A percentile compares a stretch with the other conserved stretches of the same genome.
These are phyloP conservation scores for Hypoxylon fragiforme DNA, from an alignment of 495 filamentous ascomycete genomes.

Conservation along the genomic window DNA sequence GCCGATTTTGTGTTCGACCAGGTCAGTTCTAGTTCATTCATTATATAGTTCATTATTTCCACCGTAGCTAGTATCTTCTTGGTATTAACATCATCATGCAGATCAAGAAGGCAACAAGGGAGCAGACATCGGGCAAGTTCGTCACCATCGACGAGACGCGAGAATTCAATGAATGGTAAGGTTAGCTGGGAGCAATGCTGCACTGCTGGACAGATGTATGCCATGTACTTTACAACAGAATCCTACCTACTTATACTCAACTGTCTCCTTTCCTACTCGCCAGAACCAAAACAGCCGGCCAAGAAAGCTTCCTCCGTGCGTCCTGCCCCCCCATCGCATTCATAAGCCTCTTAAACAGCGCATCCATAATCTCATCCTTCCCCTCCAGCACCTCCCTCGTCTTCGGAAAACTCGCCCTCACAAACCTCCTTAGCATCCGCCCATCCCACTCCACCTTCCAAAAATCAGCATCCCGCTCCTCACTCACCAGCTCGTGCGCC, in stretches of 20 bases:
- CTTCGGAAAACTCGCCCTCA: not conserved
- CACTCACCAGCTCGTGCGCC: not conserved
- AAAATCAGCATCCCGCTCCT: slow-evolving; percentile 1
- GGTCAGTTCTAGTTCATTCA: not conserved
- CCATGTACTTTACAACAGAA: not conserved
- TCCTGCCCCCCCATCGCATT: not conserved
- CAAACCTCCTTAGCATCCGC: not conserved
- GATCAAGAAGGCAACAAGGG: slow-evolving; percentile 5
- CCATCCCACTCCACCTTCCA: slow-evolving; percentile 10
- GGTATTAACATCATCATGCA: not conserved
- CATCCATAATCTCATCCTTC: not conserved
- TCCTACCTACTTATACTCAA: not conserved
- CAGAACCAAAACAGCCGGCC: not conserved
- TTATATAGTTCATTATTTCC: not conserved
- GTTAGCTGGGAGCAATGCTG: not conserved
- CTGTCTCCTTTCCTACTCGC: not conserved
- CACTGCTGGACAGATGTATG: not conserved
- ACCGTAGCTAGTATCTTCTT: not conserved
- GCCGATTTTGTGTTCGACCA: slow-evolving; percentile 9
- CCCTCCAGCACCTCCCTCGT: not conserved
- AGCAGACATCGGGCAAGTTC: slow-evolving; percentile 15
- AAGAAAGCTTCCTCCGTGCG: not conserved
- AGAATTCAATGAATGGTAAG: not conserved
- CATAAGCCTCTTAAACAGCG: not conserved
- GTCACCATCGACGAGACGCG: not conserved